Evolutionary conservation across 176 grass and related monocot species (phyloP), one percentile per base, ranked within the genome.

Genomic region (Oryza glumipatula): DNA sequence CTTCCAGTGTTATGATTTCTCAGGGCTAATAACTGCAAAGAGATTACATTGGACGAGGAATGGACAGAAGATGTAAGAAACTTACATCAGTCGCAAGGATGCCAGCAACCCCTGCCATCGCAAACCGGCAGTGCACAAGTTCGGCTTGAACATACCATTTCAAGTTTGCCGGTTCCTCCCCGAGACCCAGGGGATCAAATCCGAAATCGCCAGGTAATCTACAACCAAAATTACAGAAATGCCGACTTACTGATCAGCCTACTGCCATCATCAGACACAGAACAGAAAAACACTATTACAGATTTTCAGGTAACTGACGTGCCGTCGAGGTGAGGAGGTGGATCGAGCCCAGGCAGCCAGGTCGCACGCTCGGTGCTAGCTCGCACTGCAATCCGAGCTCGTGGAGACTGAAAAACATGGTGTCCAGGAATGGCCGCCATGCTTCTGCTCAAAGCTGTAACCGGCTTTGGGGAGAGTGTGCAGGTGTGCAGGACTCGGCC

Each of bases 101-200:
- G 38, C 89, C 84, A 14, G 95, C 91, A 3, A 95, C 89, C 1
- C 93, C 93, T 21, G 86, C 88, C 93, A 92, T 90, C 33, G 93
- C 90, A 9, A 95, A 95, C 61, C 93, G 88, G 76, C 93, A 90
- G 81, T 98, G 95, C 61, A 98, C 93, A 70, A 98, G 93, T 77
- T 98, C 95, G 9, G 95, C 93, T 85, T 95, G 95, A 4, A 93
- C 95, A 60, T 93, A 98, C 93, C 93, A 98, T 73, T 83, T 91
- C 80, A 98, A 70, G 87, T 35, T 54, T 10, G 67, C 73, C 0
- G 82, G 91, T 24, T 98, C 93, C 91, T 93, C 89, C 11, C 93
- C 95, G 19, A 98, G 93, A 24, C 93, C 91, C 41, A 98, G 49
- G 1, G 96, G 96, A 65, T 98, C 96, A 47, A 95, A 98, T 13